A percentile compares a stretch with the other conserved stretches of the same genome.
Conservation (phyloP, 2,329 filamentous ascomycete genomes). For the Alternaria sp. region DNA sequence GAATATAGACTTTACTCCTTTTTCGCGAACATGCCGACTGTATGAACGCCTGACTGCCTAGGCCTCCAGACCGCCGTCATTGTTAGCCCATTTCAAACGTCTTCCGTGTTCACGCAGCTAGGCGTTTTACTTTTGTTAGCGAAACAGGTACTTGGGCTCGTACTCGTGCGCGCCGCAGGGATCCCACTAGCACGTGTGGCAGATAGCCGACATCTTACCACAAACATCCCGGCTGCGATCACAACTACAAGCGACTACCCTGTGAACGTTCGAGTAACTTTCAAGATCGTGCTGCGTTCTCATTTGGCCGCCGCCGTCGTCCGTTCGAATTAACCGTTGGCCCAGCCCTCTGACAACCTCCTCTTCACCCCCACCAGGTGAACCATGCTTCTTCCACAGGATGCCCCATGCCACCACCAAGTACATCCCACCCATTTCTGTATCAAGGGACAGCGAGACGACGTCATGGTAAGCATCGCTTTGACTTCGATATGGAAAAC, state of each 20-base stretch:
- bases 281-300: slow-evolving; percentile 13
- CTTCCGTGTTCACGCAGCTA: slow-evolving; percentile 4
- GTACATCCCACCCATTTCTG: slow-evolving; percentile 7
- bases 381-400: slow-evolving; percentile 28
- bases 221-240: slow-evolving; percentile 18
- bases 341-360: slow-evolving; percentile 6
- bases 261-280: slow-evolving; percentile 17
- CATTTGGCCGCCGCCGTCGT: slow-evolving; percentile 13
- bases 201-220: slow-evolving; percentile 26
- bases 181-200: slow-evolving; percentile 26
- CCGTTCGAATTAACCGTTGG: slow-evolving; percentile 11
- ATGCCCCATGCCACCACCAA: slow-evolving; percentile 20
- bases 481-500: slow-evolving; percentile 24
- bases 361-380: slow-evolving; percentile 12
- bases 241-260: slow-evolving; percentile 21
- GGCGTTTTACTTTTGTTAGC: slow-evolving; percentile 26
- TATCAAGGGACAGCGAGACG: slow-evolving; percentile 10
- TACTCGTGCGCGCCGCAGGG: slow-evolving; percentile 26
- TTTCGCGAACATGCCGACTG: background rate
- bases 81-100: slow-evolving; percentile 16
- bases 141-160: slow-evolving; percentile 25
- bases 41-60: background rate
- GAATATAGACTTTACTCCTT: background rate
- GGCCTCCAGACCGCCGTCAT: slow-evolving; percentile 15
- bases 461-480: slow-evolving; percentile 38